Evolutionary conservation across 768 basidiomycete species (phyloP), one percentile per base, ranked within the genome.

Genomic region (Pisolithus albus): DNA sequence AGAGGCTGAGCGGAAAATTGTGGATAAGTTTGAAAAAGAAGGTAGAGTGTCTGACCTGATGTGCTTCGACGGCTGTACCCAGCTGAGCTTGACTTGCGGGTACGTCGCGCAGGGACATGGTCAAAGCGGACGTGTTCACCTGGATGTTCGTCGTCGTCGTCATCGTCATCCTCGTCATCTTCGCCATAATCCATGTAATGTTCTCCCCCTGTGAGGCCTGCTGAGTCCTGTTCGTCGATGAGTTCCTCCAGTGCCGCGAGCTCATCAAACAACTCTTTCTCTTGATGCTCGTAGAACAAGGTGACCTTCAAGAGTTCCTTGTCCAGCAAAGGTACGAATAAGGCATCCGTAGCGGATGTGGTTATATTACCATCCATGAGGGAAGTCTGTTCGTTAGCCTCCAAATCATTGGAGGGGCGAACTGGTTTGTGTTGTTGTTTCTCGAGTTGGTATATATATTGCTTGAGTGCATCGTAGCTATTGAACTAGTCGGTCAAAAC

Each of bases 381-480:
- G 1, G 80, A 67, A 3, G 80, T 75, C 7, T 58, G 72, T 61
- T 88, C 86, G 52, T 78, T 79, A 10, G 83, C 74, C 59, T 90
- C 88, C 39, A 86, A 59, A 64, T 92, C 88, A 42, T 61, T 65
- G 48, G 70, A 71, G 11, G 65, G 52, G 11, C 61, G 53, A 9
- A 70, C 67, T 18, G 75, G 71, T 3, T 72, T 75, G 41, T 77
- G 75, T 51, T 89, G 81, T 54, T 83, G 79, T 66, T 88, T 90
- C 71, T 92, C 90, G 23, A 92, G 75, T 56, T 85, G 83, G 72
- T 93, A 93, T 34, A 94, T 86, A 54, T 79, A 79, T 56, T 87
- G 88, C 70, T 92, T 93, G 59, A 93, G 74, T 5, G 79, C 73
- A 65, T 88, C 90, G 63, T 94, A 94, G n/a, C 89, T 91, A 57